Evolutionary conservation across 345 rosid species (phyloP).

Genomic region (Microcos paniculata): DNA sequence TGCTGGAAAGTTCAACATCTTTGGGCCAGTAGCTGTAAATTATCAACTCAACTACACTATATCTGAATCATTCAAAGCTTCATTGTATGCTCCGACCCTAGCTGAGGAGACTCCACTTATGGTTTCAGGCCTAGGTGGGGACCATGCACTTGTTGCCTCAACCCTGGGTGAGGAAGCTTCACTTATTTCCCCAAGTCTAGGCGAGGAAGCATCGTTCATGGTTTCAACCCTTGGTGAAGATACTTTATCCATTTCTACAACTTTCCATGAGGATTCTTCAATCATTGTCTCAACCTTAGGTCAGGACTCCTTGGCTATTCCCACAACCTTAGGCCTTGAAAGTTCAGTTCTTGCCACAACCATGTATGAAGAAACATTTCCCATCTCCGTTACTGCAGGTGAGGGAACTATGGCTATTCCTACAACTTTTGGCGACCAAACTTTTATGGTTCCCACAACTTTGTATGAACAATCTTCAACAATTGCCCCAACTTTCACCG

Average conservation of each 20-base stretch:
- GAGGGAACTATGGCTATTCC: conserved; percentile 4
- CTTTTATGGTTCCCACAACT: neutral
- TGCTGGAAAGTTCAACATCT: conserved; percentile 72
- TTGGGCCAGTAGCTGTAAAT: conserved; percentile 63
- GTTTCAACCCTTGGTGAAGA: conserved; percentile 17
- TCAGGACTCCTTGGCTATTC: conserved; percentile 5
- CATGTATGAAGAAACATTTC: neutral
- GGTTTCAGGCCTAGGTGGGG: conserved; percentile 3
- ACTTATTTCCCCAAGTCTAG: conserved; percentile 1
- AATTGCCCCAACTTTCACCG: neutral
- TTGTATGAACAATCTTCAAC: neutral
- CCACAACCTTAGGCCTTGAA: conserved; percentile 16
- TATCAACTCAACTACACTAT: conserved; percentile 70
- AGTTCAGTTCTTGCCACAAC: conserved; percentile 7
- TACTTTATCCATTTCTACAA: neutral
- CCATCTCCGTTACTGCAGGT: neutral
- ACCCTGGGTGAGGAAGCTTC: conserved; percentile 7
- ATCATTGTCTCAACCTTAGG: neutral
- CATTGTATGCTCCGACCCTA: conserved; percentile 34
- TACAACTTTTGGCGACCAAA: neutral
- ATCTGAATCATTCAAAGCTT: conserved; percentile 58
- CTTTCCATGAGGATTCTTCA: conserved; percentile 6
- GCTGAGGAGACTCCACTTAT: conserved; percentile 15
- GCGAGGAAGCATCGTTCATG: conserved; percentile 16
- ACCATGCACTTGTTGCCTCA: conserved; percentile 1